Evolutionary conservation across 2,329 filamentous ascomycete genomes (phyloP).

Genomic region (Cytospora mali): DNA sequence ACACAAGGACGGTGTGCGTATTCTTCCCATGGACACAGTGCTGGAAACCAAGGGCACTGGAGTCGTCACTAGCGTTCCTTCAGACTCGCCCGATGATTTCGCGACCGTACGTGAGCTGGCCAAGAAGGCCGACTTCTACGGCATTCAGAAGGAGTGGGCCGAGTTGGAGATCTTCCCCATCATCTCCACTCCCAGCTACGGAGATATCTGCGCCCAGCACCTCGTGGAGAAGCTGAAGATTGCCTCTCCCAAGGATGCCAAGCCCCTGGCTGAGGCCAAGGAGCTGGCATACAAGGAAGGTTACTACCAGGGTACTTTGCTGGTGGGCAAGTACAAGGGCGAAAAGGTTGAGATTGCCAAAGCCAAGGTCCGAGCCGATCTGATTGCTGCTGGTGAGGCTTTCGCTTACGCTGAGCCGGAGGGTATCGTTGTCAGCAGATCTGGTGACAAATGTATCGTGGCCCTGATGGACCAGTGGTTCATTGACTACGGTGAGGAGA

Average conservation of each 20-base stretch:
- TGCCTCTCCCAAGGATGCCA: constrained; percentile 90
- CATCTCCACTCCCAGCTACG: constrained; percentile 85
- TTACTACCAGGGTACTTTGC: constrained; percentile 89
- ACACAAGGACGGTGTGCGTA: constrained; percentile 80
- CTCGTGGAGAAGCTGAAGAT: constrained; percentile 95
- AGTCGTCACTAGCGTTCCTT: constrained; percentile 93
- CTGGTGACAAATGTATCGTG: constrained; percentile 90
- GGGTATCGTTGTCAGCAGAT: constrained; percentile 83
- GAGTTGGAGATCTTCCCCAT: constrained; percentile 87
- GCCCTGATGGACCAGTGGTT: constrained; percentile 97
- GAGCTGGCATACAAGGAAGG: constrained; percentile 96
- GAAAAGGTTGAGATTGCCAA: constrained; percentile 86
- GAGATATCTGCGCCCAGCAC: constrained; percentile 78
- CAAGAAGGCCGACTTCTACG: constrained; percentile 96
- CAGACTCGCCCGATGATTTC: constrained; percentile 94
- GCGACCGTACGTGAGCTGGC: constrained; percentile 83
- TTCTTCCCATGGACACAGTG: constrained; percentile 94
- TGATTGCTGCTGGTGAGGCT: constrained; percentile 76
- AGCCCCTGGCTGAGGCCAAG: constrained; percentile 90
- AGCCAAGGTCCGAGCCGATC: constrained; percentile 75
- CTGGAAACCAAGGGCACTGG: constrained; percentile 93
- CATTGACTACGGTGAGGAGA: constrained; percentile 89
- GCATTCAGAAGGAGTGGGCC: constrained; percentile 95
- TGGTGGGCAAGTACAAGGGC: constrained; percentile 85
- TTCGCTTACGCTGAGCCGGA: constrained; percentile 96